Evolutionary conservation across 495 filamentous ascomycete genomes (phyloP).

Genomic region (Poronia punctata): DNA sequence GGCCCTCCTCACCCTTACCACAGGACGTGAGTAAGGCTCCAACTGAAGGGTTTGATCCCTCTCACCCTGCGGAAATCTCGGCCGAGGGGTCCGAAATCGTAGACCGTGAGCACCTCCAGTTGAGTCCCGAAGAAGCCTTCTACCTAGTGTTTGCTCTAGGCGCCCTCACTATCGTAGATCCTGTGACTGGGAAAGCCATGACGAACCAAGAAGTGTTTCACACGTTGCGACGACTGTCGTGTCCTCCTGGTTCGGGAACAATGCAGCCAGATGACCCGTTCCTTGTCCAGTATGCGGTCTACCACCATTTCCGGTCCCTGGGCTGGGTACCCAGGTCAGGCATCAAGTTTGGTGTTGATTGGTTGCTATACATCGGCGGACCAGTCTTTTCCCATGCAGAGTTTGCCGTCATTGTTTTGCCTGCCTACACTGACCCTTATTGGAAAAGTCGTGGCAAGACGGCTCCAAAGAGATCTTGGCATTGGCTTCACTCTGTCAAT

Average conservation of each 20-base stretch:
- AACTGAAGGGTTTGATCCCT: neutral
- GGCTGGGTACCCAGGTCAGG: conserved; percentile 95
- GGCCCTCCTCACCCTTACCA: conserved; percentile 9
- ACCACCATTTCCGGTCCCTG: conserved; percentile 93
- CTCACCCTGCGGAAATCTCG: neutral
- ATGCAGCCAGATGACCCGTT: conserved; percentile 72
- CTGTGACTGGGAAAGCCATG: conserved; percentile 42
- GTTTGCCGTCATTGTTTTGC: conserved; percentile 78
- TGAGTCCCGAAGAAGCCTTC: conserved; percentile 85
- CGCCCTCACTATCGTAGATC: conserved; percentile 58
- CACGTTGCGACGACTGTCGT: conserved; percentile 60
- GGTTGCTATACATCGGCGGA: conserved; percentile 87
- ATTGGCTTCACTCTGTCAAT: conserved; percentile 88
- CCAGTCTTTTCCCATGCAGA: conserved; percentile 92
- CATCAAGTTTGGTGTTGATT: conserved; percentile 92
- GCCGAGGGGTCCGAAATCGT: conserved; percentile 33
- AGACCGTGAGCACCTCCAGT: conserved; percentile 86
- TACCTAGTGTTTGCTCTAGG: conserved; percentile 83
- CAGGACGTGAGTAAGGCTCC: conserved; percentile 7
- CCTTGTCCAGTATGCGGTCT: conserved; percentile 76
- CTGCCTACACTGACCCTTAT: conserved; percentile 67
- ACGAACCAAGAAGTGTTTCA: conserved; percentile 49
- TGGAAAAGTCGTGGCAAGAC: conserved; percentile 53
- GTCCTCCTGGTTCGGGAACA: conserved; percentile 45
- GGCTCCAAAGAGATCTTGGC: conserved; percentile 58